Conservation (phyloP, 257 asterid genomes). For the Thymus quinquecostatus region DNA sequence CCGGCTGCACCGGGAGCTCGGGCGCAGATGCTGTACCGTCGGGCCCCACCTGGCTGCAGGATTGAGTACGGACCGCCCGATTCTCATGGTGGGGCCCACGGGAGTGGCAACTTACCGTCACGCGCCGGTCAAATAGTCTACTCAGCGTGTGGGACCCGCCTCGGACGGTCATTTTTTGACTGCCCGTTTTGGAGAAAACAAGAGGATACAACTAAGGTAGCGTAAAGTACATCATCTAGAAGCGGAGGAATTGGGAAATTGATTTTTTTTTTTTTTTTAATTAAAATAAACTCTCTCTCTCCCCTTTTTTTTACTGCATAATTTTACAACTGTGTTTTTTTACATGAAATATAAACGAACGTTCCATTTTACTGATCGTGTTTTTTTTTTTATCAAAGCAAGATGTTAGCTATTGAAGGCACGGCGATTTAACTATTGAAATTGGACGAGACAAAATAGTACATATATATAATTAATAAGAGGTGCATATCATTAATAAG, state of each 20-base stretch:
- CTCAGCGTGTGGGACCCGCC: slow-evolving; percentile 32
- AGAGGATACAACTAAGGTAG: slow-evolving; percentile 10
- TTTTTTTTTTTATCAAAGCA: no score
- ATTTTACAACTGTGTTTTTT: no score
- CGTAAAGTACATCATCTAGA: slow-evolving; percentile 22
- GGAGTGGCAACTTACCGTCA: background rate
- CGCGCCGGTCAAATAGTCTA: slow-evolving; percentile 22
- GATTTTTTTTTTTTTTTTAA: background rate
- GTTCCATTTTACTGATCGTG: no score
- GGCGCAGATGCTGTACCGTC: background rate
- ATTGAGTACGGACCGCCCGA: background rate
- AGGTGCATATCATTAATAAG: no score
- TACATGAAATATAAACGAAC: no score
- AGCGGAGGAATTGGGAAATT: background rate
- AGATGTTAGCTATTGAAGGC: no score
- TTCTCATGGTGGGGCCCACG: background rate
- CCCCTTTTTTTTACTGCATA: background rate
- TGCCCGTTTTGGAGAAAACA: slow-evolving; percentile 5
- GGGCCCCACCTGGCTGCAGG: background rate
- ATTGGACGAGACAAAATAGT: no score
- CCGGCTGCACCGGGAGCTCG: background rate
- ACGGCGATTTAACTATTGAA: no score
- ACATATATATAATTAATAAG: no score
- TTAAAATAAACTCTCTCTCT: background rate
- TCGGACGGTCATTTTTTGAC: background rate